Percentiles rank a stretch among this genome's conserved stretches.
phyloP scores from a whole-genome alignment of 2,329 filamentous ascomycete species.

The Eurotiales sp. region DNA sequence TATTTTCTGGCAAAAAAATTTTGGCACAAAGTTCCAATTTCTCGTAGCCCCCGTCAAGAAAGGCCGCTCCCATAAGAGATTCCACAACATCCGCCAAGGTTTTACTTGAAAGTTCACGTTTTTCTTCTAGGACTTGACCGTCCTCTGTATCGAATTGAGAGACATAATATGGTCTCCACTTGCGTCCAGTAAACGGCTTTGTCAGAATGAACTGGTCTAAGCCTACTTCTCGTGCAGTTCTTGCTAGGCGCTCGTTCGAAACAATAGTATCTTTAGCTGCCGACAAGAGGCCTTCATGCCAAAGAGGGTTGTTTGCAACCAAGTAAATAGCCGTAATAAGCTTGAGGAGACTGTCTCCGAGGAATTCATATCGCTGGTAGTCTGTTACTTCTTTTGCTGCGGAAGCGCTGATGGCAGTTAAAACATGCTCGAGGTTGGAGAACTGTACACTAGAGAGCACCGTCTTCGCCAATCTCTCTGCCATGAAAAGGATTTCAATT shows the following conservation, averaged over 20 bases:
- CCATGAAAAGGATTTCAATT: conserved; percentile 63
- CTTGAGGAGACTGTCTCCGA: conserved; percentile 83
- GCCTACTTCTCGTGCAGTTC: conserved; percentile 59
- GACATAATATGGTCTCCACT: conserved; percentile 68
- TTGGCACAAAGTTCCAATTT: conserved; percentile 63
- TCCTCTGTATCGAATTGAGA: conserved; percentile 35
- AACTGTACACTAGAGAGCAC: conserved; percentile 55
- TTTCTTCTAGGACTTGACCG: conserved; percentile 16
- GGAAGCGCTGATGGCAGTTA: conserved; percentile 67
- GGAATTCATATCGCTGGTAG: conserved; percentile 81
- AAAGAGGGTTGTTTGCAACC: conserved; percentile 55
- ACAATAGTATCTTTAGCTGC: conserved; percentile 66
- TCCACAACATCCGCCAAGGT: conserved; percentile 84
- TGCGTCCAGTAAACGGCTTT: conserved; percentile 61
- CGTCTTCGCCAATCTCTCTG: conserved; percentile 55
- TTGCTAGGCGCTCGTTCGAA: conserved; percentile 68
- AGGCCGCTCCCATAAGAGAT: conserved; percentile 74
- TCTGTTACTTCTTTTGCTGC: conserved; percentile 58
- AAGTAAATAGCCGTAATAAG: conserved; percentile 66
- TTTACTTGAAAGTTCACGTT: conserved; percentile 64
- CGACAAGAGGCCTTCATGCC: conserved; percentile 74
- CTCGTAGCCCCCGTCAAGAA: conserved; percentile 61
- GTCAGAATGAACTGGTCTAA: conserved; percentile 72
- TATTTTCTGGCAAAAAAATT: conserved; percentile 60
- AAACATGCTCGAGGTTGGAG: conserved; percentile 52